Percentiles rank a stretch among this genome's conserved stretches.
Conservation (phyloP, 108 stramenopile genomes). For the Cyclotella distinguenda region DNA sequence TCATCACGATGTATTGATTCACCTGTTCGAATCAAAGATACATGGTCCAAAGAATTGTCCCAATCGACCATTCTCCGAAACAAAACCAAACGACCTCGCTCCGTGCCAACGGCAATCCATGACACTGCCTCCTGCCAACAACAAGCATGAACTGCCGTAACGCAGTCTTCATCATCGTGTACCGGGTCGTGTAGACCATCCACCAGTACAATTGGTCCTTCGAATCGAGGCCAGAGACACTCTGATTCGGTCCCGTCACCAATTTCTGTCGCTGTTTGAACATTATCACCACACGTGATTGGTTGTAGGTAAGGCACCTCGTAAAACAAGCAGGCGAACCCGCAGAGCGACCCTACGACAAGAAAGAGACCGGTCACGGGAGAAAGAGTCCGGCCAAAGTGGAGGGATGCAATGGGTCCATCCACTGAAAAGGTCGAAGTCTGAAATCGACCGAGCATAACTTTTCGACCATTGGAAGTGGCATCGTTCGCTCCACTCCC, state of each 20-base stretch:
- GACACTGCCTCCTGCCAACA: background rate
- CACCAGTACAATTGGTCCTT: slow-evolving; percentile 40
- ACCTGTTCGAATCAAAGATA: too few species aligned
- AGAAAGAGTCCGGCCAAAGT: slow-evolving; percentile 17
- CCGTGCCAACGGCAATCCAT: slow-evolving; percentile 37
- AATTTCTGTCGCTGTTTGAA: too few species aligned
- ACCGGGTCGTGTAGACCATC: slow-evolving; percentile 36
- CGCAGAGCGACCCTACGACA: slow-evolving; percentile 44
- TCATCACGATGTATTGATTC: too few species aligned
- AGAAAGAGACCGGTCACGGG: slow-evolving; percentile 16
- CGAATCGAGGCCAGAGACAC: slow-evolving; percentile 12
- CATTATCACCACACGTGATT: background rate
- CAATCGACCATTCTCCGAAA: slow-evolving; percentile 24
- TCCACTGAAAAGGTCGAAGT: slow-evolving; percentile 39
- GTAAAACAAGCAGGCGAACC: slow-evolving; percentile 50
- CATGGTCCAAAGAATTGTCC: too few species aligned
- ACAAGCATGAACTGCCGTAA: slow-evolving; percentile 35
- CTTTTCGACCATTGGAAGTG: background rate
- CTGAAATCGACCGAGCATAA: background rate
- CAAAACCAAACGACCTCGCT: slow-evolving; percentile 26
- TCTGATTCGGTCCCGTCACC: too few species aligned
- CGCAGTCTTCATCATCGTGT: slow-evolving; percentile 28
- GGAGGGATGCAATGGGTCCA: slow-evolving; percentile 41
- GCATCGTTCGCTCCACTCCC: background rate
- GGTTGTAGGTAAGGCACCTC: slow-evolving; percentile 13